Evolutionary conservation across 306 rosid species (phyloP), one percentile per base, ranked within the genome.

Genomic region (Casuarina cunninghamiana): DNA sequence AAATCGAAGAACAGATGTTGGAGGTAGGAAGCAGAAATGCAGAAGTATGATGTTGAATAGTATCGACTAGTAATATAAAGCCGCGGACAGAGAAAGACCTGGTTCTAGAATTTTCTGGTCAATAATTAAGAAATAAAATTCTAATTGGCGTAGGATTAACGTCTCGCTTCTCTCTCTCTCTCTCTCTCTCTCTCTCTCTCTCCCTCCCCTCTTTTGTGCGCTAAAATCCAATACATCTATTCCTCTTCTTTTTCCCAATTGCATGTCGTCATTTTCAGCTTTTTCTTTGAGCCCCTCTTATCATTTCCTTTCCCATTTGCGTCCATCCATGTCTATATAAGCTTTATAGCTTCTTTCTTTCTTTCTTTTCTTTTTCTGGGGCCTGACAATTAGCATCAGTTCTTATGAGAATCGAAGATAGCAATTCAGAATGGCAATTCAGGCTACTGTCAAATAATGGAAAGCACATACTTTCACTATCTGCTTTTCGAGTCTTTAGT

Each of bases 31-130:
- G 49, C 4, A 42, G 70, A 67, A 62, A 61, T 49, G 39, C 37
- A 69, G 63, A 57, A 57, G 58, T 63, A 32, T 42, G 16, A 1
- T 4, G 50, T 2, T 7, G 46, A n/a, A 5, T n/a, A 3, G 46
- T 41, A 16, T 62, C 13, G 35, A 62, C 69, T 62, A 15, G 55
- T 67, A 83, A 68, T 78, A 32, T 63, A 69, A 44, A 66, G 17
- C 17, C 66, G 53, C 61, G 10, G 50, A 42, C 3, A 62, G 74
- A 65, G 53, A 41, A 55, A 44, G 71, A 32, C 41, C 8, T 54
- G 82, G 17, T 85, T 83, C 89, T 82, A 82, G 88, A 87, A 85
- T 57, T 83, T 87, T 84, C 89, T 78, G 38, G 55, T 76, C 71
- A 70, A 80, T 46, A 66, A 71, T 26, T 26, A 26, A 75, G 10